These are phyloP conservation scores for Ajuga reptans DNA, from an alignment of 305 asterid genomes.

Conservation along the genomic window DNA sequence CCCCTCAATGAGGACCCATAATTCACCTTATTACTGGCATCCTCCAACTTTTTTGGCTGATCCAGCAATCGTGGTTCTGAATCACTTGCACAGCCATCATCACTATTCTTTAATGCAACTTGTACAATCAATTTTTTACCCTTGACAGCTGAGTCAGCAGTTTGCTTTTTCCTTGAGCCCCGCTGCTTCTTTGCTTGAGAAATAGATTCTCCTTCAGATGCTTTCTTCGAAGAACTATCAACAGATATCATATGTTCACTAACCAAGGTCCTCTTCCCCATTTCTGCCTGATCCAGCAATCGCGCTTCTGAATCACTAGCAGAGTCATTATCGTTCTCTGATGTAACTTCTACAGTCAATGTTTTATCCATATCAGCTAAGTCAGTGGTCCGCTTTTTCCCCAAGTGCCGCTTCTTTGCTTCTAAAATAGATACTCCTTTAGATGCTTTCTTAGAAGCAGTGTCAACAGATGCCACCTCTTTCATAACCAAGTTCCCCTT, in stretches of 20 bases:
- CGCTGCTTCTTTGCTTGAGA: slow-evolving; percentile 39
- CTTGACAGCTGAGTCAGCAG: slow-evolving; percentile 30
- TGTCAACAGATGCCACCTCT: slow-evolving; percentile 32
- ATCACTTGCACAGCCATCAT: slow-evolving; percentile 41
- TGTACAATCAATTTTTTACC: slow-evolving; percentile 30
- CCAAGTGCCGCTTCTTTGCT: slow-evolving; percentile 35
- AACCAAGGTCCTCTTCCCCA: slow-evolving; percentile 31
- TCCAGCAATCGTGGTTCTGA: slow-evolving; percentile 3
- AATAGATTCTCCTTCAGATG: slow-evolving; percentile 39
- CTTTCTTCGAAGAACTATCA: slow-evolving; percentile 37
- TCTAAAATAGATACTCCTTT: slow-evolving; percentile 43
- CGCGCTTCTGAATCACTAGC: slow-evolving; percentile 42
- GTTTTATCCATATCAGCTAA: slow-evolving; percentile 19
- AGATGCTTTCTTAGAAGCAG: slow-evolving; percentile 40
- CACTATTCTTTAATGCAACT: slow-evolving; percentile 32
- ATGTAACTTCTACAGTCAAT: slow-evolving; percentile 27
- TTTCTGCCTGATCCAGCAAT: slow-evolving; percentile 19
- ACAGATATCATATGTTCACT: slow-evolving; percentile 33
- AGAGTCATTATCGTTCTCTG: slow-evolving; percentile 30
- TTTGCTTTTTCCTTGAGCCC: slow-evolving; percentile 24
- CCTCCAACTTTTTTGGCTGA: slow-evolving; percentile 31
- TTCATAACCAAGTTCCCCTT: slow-evolving; percentile 33
- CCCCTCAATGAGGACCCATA: slow-evolving; percentile 38
- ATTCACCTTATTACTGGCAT: slow-evolving; percentile 35
- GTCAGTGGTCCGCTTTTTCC: slow-evolving; percentile 28